Percentiles rank a stretch among this genome's conserved stretches.
These are phyloP conservation scores for Pythium chondricola DNA, from an alignment of 352 stramenopile genomes.

Conservation along the genomic window DNA sequence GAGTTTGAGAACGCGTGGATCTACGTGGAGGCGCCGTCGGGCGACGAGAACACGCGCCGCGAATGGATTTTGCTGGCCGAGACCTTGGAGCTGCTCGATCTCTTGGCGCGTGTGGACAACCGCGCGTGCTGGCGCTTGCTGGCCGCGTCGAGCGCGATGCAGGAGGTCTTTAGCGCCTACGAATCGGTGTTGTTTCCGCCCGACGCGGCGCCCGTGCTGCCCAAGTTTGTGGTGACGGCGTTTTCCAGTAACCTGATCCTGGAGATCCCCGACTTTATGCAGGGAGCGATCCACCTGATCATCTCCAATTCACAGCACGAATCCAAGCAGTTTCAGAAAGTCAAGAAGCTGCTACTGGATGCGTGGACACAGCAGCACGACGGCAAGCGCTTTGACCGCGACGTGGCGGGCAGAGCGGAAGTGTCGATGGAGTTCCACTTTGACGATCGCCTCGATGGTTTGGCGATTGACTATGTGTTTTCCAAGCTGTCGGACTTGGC, in stretches of 20 bases:
- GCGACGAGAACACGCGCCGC: too few relatives aligned
- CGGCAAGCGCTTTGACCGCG: background rate
- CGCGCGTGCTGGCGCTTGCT: background rate
- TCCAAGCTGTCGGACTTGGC: too few relatives aligned
- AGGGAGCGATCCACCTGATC: background rate
- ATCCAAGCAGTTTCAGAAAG: background rate
- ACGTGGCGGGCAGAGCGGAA: background rate
- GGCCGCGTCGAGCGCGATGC: background rate
- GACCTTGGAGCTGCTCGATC: conserved; percentile 6
- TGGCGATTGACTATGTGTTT: background rate
- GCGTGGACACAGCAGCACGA: background rate
- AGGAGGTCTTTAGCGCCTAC: background rate
- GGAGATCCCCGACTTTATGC: background rate
- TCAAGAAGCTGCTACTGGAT: conserved; percentile 1
- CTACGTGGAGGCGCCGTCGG: too few relatives aligned
- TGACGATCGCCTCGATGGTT: background rate
- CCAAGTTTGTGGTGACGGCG: background rate
- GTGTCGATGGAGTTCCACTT: background rate
- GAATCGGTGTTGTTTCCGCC: background rate
- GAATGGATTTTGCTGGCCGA: background rate
- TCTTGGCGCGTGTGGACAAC: background rate
- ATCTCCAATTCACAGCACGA: background rate
- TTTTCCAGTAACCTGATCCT: background rate
- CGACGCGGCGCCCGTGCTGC: background rate
- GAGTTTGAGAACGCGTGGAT: too few relatives aligned